Evolutionary conservation across 805 yeast species (phyloP).

Genomic region (Saturnispora mendoncae): DNA sequence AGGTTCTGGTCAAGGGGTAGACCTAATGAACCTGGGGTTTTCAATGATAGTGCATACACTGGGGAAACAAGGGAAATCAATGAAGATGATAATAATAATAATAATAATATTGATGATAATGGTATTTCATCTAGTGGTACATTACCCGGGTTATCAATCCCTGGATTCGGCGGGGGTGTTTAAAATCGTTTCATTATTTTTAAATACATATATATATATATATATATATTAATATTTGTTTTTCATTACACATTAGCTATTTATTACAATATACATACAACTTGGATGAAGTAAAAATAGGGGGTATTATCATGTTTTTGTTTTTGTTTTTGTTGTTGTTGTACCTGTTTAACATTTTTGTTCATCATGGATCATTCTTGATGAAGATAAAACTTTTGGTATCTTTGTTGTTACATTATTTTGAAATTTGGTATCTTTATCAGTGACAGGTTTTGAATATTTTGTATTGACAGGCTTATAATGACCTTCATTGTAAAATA

Average conservation of each 20-base stretch:
- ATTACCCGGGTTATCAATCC: constrained; percentile 2
- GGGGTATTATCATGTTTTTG: background rate
- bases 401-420: background rate
- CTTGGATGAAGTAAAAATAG: no score
- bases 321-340: no score
- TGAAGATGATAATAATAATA: constrained; percentile 2
- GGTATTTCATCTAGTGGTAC: background rate
- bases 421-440: constrained; percentile 6
- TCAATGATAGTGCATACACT: constrained; percentile 73
- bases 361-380: no score
- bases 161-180: background rate
- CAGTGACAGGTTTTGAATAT: constrained; percentile 14
- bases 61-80: constrained; percentile 27
- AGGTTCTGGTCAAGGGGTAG: constrained; percentile 92
- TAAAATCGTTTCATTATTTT: background rate
- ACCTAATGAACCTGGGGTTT: constrained; percentile 80
- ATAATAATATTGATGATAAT: background rate
- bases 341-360: no score
- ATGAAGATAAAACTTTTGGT: constrained; percentile 13
- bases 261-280: background rate
- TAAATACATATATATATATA: background rate
- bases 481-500: constrained; percentile 24
- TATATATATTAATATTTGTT: background rate
- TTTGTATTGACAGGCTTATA: constrained; percentile 22
- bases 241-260: constrained; percentile 1